Conservation (phyloP, 2,329 filamentous ascomycete genomes). For the Fusarium virguliforme region DNA sequence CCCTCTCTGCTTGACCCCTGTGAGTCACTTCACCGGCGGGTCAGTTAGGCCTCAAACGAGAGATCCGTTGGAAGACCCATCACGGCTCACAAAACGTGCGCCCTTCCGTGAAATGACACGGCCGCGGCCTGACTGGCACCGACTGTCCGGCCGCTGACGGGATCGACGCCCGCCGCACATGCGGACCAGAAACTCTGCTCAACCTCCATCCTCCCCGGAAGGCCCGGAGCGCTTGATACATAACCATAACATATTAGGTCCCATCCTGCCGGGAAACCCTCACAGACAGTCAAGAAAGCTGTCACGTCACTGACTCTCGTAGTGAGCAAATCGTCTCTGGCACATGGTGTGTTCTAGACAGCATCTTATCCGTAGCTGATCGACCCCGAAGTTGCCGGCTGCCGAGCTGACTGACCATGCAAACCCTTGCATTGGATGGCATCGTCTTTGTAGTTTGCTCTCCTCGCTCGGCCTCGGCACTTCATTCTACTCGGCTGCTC, state of each 20-base stretch:
- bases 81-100: slow-evolving; percentile 8
- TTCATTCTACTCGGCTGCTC: not conserved
- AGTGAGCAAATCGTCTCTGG: slow-evolving; percentile 1
- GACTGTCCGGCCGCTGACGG: slow-evolving; percentile 15
- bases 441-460: not conserved
- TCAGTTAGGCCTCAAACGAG: not conserved
- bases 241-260: slow-evolving; percentile 20
- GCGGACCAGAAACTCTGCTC: slow-evolving; percentile 19
- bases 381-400: not conserved
- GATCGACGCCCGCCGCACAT: slow-evolving; percentile 21
- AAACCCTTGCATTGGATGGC: not conserved
- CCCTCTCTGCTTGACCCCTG: not conserved
- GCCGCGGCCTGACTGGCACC: slow-evolving; percentile 21
- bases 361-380: slow-evolving; percentile 18
- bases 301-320: slow-evolving; percentile 34
- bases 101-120: slow-evolving; percentile 9
- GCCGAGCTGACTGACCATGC: slow-evolving; percentile 24
- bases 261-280: not conserved
- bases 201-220: slow-evolving; percentile 36
- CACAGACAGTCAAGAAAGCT: slow-evolving; percentile 1
- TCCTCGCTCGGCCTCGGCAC: not conserved
- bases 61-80: not conserved
- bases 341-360: slow-evolving; percentile 11
- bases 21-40: slow-evolving; percentile 18
- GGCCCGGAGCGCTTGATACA: slow-evolving; percentile 38